phyloP scores from a whole-genome alignment of 2,329 filamentous ascomycete species.

The Arthrobotrys pseudoclavata region DNA sequence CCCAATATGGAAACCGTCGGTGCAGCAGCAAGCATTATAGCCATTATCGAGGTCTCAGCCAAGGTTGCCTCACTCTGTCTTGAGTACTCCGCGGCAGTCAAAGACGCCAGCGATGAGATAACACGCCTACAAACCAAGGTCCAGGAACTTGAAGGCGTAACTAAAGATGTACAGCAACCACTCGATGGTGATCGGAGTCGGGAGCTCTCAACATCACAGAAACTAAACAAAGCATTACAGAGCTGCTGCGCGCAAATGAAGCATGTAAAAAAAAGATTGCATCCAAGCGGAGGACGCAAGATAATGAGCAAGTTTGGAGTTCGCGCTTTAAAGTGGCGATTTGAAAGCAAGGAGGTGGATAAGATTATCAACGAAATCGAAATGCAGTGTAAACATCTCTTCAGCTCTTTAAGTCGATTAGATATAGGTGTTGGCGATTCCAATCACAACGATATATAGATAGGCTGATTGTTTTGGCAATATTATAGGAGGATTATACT shows the following conservation, averaged over 20 bases:
- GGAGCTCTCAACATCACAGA: too few relatives aligned
- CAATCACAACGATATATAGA: not conserved
- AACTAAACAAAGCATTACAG: too few relatives aligned
- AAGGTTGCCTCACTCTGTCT: too few relatives aligned
- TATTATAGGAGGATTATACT: not conserved
- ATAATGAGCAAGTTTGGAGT: too few relatives aligned
- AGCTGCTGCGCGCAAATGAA: too few relatives aligned
- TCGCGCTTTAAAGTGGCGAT: too few relatives aligned
- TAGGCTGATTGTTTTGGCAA: not conserved
- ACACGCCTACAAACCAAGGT: constrained; percentile 4
- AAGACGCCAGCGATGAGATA: not conserved
- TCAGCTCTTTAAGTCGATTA: constrained; percentile 64
- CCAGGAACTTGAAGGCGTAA: not conserved
- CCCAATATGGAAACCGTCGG: too few relatives aligned
- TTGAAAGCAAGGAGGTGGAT: constrained; percentile 51
- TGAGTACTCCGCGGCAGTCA: not conserved
- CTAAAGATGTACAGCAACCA: not conserved
- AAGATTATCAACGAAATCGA: constrained; percentile 57
- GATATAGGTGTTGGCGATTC: constrained; percentile 61
- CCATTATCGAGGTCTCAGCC: too few relatives aligned
- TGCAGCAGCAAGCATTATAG: too few relatives aligned
- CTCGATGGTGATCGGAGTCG: too few relatives aligned
- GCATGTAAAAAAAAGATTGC: too few relatives aligned
- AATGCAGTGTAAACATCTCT: constrained; percentile 63
- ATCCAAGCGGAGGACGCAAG: too few relatives aligned